Evolutionary conservation across 2,329 filamentous ascomycete genomes (phyloP).

Genomic region (Trichoderma arundinaceum): DNA sequence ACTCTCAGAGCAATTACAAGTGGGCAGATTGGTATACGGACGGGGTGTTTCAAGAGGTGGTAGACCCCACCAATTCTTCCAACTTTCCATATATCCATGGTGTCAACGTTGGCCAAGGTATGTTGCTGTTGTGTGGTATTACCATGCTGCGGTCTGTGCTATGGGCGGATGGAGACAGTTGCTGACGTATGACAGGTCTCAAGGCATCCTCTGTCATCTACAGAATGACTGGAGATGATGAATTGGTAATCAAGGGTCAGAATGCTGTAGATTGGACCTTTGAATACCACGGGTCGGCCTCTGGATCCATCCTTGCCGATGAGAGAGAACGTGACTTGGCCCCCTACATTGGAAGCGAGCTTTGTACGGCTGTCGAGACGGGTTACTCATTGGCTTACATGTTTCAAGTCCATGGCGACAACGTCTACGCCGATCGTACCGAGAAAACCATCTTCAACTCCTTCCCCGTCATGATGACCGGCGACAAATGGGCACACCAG

Average conservation of each 20-base stretch:
- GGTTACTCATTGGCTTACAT: slow-evolving; percentile 44
- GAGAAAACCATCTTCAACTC: slow-evolving; percentile 62
- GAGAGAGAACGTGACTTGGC: slow-evolving; percentile 48
- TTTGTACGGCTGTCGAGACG: slow-evolving; percentile 45
- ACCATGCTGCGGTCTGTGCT: background rate
- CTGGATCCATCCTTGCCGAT: slow-evolving; percentile 51
- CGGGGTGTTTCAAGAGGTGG: slow-evolving; percentile 35
- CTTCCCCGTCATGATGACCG: slow-evolving; percentile 56
- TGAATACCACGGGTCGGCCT: slow-evolving; percentile 48
- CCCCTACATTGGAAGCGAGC: slow-evolving; percentile 47
- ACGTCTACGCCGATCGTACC: slow-evolving; percentile 55
- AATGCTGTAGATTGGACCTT: slow-evolving; percentile 47
- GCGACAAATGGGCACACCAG: slow-evolving; percentile 61
- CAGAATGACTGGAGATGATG: slow-evolving; percentile 47
- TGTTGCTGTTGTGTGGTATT: no score
- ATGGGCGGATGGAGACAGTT: background rate
- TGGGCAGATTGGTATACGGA: slow-evolving; percentile 42
- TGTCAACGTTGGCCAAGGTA: slow-evolving; percentile 53
- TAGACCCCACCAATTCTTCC: slow-evolving; percentile 32
- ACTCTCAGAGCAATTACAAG: slow-evolving; percentile 40
- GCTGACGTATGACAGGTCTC: slow-evolving; percentile 40
- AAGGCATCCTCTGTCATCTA: slow-evolving; percentile 50
- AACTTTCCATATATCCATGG: slow-evolving; percentile 47
- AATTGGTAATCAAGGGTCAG: slow-evolving; percentile 45
- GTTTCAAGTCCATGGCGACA: slow-evolving; percentile 43